Evolutionary conservation across 1,284 basidiomycete species (phyloP).

Genomic region (Apiotrichum sp.): DNA sequence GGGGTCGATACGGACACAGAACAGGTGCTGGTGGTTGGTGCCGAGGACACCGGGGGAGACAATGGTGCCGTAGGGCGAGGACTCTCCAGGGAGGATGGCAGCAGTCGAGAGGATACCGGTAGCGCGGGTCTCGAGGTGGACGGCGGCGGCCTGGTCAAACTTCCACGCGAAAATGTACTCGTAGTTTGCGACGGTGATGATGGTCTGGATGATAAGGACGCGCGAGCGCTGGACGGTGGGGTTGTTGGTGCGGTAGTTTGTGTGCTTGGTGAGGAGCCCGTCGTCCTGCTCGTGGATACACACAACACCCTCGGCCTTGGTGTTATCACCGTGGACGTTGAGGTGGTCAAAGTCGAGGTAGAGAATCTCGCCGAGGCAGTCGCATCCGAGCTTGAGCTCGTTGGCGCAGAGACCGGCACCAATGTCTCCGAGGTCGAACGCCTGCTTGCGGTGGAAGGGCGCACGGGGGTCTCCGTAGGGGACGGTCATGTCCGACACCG

Average conservation of each 20-base stretch:
- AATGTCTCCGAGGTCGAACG: conserved; percentile 49
- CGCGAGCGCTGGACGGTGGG: conserved; percentile 42
- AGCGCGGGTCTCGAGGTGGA: conserved; percentile 48
- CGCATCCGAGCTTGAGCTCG: conserved; percentile 47
- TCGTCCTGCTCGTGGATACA: conserved; percentile 50
- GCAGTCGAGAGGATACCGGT: conserved; percentile 48
- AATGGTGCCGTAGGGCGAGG: conserved; percentile 45
- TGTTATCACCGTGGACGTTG: conserved; percentile 21
- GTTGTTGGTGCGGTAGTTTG: conserved; percentile 45
- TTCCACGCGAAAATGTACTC: conserved; percentile 45
- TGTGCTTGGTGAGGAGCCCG: conserved; percentile 48
- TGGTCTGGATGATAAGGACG: conserved; percentile 45
- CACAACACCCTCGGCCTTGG: conserved; percentile 34
- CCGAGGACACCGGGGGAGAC: conserved; percentile 47
- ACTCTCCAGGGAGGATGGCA: conserved; percentile 43
- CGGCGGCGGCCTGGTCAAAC: conserved; percentile 47
- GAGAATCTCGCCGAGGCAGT: conserved; percentile 44
- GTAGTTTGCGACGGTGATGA: conserved; percentile 46
- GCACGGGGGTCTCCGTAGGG: conserved; percentile 46
- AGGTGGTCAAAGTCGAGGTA: conserved; percentile 45
- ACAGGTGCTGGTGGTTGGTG: conserved; percentile 47
- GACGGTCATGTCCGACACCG: conserved; percentile 48
- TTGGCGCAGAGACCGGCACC: conserved; percentile 47
- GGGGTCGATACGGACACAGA: conserved; percentile 45
- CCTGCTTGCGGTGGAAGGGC: conserved; percentile 40